Evolutionary conservation across 345 rosid genomes (phyloP).

Genomic region (Litchi chinensis): DNA sequence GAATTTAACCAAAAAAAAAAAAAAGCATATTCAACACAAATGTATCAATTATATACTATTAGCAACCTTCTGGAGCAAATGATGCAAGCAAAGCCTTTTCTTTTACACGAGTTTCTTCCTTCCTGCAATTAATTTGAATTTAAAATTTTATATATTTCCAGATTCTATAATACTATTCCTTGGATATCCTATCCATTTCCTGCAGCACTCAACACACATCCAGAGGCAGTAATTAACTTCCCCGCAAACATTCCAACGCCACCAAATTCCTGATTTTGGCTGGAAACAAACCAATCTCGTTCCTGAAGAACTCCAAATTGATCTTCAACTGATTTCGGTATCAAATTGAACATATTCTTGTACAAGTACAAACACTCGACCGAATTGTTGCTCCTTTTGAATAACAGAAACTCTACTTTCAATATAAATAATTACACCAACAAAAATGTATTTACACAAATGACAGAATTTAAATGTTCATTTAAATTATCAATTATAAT

Average conservation of each 20-base stretch:
- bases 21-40: background rate
- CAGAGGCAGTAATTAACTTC: background rate
- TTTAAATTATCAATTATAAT: too few species aligned
- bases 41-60: background rate
- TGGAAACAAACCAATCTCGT: constrained; percentile 57
- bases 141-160: background rate
- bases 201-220: background rate
- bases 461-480: too few species aligned
- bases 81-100: background rate
- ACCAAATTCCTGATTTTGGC: constrained; percentile 65
- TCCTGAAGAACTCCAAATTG: constrained; percentile 83
- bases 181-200: too few species aligned
- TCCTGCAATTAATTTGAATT: background rate
- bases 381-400: constrained; percentile 30
- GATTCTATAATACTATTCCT: too few species aligned
- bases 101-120: background rate
- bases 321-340: constrained; percentile 75
- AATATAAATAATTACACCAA: too few species aligned
- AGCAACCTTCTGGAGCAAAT: background rate
- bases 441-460: too few species aligned
- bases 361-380: constrained; percentile 68
- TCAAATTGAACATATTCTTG: constrained; percentile 70
- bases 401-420: constrained; percentile 51
- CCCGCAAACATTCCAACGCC: constrained; percentile 81
- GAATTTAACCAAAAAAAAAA: background rate